Evolutionary conservation across 345 rosid species (phyloP).

Genomic region (Eutrema heterophyllum): DNA sequence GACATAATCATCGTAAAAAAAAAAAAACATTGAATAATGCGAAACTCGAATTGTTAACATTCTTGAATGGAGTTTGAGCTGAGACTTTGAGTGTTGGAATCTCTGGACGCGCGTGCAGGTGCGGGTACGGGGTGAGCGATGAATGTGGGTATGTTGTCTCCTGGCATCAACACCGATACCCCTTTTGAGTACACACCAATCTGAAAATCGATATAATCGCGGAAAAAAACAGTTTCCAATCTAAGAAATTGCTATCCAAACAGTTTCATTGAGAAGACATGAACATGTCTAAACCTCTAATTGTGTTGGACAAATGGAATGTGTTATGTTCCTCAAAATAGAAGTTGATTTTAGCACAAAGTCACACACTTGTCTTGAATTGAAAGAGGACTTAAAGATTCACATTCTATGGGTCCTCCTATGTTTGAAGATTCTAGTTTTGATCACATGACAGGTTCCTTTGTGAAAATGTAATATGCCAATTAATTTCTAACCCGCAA

Average conservation of each 20-base stretch:
- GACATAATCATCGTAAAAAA: background rate
- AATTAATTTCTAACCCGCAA: background rate
- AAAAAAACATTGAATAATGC: background rate
- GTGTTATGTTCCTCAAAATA: background rate
- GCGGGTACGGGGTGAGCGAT: slow-evolving; percentile 61
- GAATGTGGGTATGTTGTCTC: slow-evolving; percentile 64
- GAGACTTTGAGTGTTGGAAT: slow-evolving; percentile 6
- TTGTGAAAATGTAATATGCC: background rate
- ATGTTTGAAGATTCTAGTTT: slow-evolving; percentile 7
- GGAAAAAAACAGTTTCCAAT: background rate
- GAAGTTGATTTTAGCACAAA: background rate
- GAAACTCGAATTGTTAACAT: background rate
- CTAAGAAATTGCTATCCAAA: background rate
- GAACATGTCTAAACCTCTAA: background rate
- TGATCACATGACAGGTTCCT: slow-evolving; percentile 9
- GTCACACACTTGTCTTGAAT: background rate
- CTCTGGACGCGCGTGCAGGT: slow-evolving; percentile 30
- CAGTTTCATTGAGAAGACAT: background rate
- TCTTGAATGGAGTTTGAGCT: slow-evolving; percentile 21
- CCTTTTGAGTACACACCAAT: slow-evolving; percentile 65
- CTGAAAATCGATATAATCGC: slow-evolving; percentile 32
- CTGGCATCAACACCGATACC: slow-evolving; percentile 84
- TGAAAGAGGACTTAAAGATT: background rate
- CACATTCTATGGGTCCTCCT: background rate
- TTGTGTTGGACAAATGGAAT: background rate